Evolutionary conservation across 192 early-diverging fungal genomes (phyloP), one percentile per base, ranked within the genome.

Genomic region (Nowakowskiella sp.): DNA sequence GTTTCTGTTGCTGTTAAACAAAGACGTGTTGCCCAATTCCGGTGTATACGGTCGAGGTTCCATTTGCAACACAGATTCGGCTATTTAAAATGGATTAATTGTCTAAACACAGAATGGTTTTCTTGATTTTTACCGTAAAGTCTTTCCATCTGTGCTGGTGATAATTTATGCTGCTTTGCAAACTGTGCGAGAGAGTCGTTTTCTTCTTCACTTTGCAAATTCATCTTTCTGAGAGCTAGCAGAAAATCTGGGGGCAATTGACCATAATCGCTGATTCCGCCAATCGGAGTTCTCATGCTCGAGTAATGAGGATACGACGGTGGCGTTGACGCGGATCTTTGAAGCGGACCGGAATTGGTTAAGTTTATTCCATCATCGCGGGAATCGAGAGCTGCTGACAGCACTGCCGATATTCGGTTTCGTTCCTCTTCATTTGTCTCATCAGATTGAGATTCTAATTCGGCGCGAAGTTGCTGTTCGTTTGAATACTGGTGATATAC

Each of bases 311-410:
- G 19, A 64, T 72, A 72, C 28, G 67, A 64, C 4, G 85, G 85
- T 2, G 85, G 85, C 4, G 85, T 86, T 1, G 83, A 85, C 2
- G 81, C 74, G 1, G 84, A 66, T 16, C 85, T 78, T n/a, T 72
- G 70, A 1, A 75, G 81, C 1, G 81, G 77, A 36, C 34, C 68
- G 61, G 50, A 66, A 59, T 9, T 63, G 36, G 6, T 67, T 69
- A 16, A 67, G 65, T 10, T 62, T 53, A 77, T 53, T 43, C 66
- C 62, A 29, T 85, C 77, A 44, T 85, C 83, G 0, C 72, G 55
- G 6, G 64, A 58, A 31, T 84, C 82, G 51, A 85, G 52, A 3
- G 83, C 83, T 2, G 74, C 76, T 23, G 72, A 80, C 8, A 86
- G 47, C 6, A 86, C 67, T 3, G 78, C 66, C 9, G 68, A 67